Evolutionary conservation across 345 rosid species (phyloP), one percentile per base, ranked within the genome.

Genomic region (Jatropha curcas): DNA sequence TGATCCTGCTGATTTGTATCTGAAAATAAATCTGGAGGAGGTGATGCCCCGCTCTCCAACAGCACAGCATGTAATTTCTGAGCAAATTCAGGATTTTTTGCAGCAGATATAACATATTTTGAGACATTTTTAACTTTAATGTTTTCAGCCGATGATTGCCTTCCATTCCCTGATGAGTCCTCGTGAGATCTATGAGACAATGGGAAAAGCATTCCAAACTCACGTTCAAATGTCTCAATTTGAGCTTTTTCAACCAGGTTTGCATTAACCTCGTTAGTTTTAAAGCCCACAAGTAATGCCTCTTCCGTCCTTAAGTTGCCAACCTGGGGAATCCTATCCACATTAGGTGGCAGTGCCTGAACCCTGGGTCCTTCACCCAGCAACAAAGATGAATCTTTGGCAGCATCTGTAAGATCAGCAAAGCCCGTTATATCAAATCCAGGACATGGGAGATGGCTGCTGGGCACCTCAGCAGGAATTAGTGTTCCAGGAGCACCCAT

Each of bases 401-500:
- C 58, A 28, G 71, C 50, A 78, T 76, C 86, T 67, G 84, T 34
- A 69, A 74, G 60, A 79, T 84, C 88, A 33, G 82, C 64, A 77
- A 82, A 85, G 52, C 85, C 79, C 72, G 86, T 84, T 25, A 76
- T 68, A n/a, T 76, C 87, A 52, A 85, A 76, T 41, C 88, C 88
- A 65, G 88, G 70, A 77, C 68, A 81, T 66, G 84, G 86, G 45
- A 92, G 84, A 79, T 77, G 86, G 80, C 75, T 84, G 78, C 88
- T 84, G 61, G 98, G 93, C 69, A 92, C 97, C 86, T 94, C 98
- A 8, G 86, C 82, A 74, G 98, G 98, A 75, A 92, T 89, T 65
- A 94, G 82, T 14, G 94, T 82, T 62, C 98, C 98, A 63, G 98
- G 97, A 81, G 98, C 98, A 79, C 97, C 97, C 98, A 94, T 94